Percentiles rank a stretch among this genome's conserved stretches.
phyloP scores from a whole-genome alignment of 148 eudicot genomes.

The Nepenthes gracilis region DNA sequence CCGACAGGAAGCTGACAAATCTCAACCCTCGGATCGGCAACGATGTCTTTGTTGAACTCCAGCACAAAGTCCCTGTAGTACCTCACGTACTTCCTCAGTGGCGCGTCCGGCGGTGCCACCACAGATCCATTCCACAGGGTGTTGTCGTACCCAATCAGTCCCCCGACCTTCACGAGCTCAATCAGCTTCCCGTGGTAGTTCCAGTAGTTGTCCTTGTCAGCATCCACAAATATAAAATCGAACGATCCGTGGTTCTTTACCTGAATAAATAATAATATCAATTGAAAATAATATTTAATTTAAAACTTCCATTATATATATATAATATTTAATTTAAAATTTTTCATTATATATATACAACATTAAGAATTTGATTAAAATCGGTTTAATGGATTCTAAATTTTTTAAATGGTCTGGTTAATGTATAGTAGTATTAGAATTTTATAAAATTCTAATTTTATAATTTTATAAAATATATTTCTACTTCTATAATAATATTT shows the following conservation, averaged over 20 bases:
- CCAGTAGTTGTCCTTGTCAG: constrained; percentile 67
- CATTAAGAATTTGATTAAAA: no score
- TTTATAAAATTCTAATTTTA: no score
- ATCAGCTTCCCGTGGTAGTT: constrained; percentile 63
- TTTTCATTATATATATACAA: no score
- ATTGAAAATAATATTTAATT: no score
- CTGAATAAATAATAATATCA: constrained; percentile 12
- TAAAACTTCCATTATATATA: no score
- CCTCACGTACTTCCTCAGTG: constrained; percentile 57
- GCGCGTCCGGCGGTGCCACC: constrained; percentile 53
- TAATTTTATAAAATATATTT: no score
- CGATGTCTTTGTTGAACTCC: constrained; percentile 57
- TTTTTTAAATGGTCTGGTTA: no score
- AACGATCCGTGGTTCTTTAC: constrained; percentile 39
- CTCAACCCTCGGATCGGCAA: constrained; percentile 62
- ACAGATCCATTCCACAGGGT: constrained; percentile 73
- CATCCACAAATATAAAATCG: constrained; percentile 64
- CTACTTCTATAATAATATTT: no score
- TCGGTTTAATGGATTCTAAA: no score
- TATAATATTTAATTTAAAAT: no score
- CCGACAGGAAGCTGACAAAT: constrained; percentile 64
- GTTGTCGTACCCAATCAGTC: constrained; percentile 69
- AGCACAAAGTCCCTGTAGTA: constrained; percentile 56
- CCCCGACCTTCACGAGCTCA: constrained; percentile 53
- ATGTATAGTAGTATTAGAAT: no score